Percentiles rank a stretch among this genome's conserved stretches.
These are phyloP conservation scores for Apiotrichum laibachii DNA, from an alignment of 1,284 basidiomycete genomes.

Conservation along the genomic window DNA sequence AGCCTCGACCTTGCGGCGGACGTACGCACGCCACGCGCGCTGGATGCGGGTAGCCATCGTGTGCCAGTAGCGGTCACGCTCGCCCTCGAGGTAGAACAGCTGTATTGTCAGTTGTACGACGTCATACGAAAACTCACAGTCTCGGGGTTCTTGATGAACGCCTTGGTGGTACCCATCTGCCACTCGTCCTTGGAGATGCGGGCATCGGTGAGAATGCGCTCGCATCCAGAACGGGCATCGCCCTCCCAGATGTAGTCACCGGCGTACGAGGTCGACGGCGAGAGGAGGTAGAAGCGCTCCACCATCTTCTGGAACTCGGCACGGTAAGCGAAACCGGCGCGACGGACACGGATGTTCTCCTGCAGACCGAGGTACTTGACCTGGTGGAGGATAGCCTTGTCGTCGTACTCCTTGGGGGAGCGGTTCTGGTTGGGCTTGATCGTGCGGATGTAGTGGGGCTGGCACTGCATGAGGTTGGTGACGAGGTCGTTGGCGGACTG, in stretches of 20 bases:
- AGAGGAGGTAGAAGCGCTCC: conserved; percentile 93
- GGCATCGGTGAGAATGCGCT: conserved; percentile 88
- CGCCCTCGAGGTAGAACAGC: conserved; percentile 97
- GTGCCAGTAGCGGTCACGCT: conserved; percentile 99
- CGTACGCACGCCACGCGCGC: conserved; percentile 91
- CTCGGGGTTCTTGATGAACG: conserved; percentile 99
- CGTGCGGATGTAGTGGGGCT: conserved; percentile 97
- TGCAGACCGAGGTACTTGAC: conserved; percentile 98
- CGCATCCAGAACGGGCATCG: conserved; percentile 85
- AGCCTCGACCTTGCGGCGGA: conserved; percentile 92
- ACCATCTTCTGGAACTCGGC: conserved; percentile 92
- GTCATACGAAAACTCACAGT: conserved; percentile 53
- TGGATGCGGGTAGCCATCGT: conserved; percentile 98
- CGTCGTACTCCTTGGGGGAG: conserved; percentile 86
- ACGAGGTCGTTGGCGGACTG: conserved; percentile 89
- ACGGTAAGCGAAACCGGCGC: conserved; percentile 96
- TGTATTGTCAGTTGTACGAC: background rate
- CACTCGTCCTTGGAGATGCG: conserved; percentile 96
- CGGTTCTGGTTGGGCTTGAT: conserved; percentile 99
- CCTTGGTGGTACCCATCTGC: conserved; percentile 99
- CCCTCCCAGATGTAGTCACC: conserved; percentile 98
- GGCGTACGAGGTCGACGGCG: conserved; percentile 92
- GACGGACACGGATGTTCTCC: conserved; percentile 95
- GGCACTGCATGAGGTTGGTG: conserved; percentile 91
- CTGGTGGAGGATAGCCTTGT: conserved; percentile 93